Evolutionary conservation across 371 early-diverging fungal species (phyloP).

Genomic region (Fennellomyces sp.): DNA sequence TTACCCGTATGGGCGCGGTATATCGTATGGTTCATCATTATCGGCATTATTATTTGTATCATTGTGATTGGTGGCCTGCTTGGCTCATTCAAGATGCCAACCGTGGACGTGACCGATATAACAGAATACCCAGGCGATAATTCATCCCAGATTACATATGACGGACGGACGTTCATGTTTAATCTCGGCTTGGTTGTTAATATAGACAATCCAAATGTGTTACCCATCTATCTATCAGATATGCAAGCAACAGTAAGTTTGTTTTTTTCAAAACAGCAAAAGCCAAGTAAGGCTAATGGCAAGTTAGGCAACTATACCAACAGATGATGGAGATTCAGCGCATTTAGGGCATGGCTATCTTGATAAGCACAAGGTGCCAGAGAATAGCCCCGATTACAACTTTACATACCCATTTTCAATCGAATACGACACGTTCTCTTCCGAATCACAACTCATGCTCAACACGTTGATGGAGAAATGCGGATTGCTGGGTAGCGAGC

Average conservation of each 20-base stretch:
- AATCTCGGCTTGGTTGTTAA: slow-evolving; percentile 40
- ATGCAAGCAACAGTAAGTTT: slow-evolving; percentile 39
- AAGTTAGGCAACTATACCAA: slow-evolving; percentile 50
- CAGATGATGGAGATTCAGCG: slow-evolving; percentile 17
- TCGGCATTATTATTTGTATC: slow-evolving; percentile 37
- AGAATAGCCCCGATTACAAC: slow-evolving; percentile 33
- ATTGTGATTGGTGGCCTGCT: slow-evolving; percentile 38
- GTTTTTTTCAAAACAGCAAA: neutral
- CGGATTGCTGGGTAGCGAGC: slow-evolving; percentile 34
- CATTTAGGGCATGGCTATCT: slow-evolving; percentile 46
- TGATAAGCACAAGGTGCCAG: slow-evolving; percentile 38
- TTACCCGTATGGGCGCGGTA: slow-evolving; percentile 43
- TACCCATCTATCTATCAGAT: slow-evolving; percentile 33
- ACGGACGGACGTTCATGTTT: slow-evolving; percentile 28
- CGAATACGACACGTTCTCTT: slow-evolving; percentile 34
- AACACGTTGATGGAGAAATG: slow-evolving; percentile 48
- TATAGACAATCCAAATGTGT: slow-evolving; percentile 43
- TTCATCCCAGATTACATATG: slow-evolving; percentile 26
- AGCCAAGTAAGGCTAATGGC: neutral
- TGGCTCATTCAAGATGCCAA: slow-evolving; percentile 41
- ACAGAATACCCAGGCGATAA: slow-evolving; percentile 20
- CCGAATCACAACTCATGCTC: slow-evolving; percentile 42
- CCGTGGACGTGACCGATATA: slow-evolving; percentile 33
- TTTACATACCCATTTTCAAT: slow-evolving; percentile 55
- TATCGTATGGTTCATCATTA: slow-evolving; percentile 44